Evolutionary conservation across 2,329 filamentous ascomycete genomes (phyloP).

Genomic region (Verticillium longisporum): DNA sequence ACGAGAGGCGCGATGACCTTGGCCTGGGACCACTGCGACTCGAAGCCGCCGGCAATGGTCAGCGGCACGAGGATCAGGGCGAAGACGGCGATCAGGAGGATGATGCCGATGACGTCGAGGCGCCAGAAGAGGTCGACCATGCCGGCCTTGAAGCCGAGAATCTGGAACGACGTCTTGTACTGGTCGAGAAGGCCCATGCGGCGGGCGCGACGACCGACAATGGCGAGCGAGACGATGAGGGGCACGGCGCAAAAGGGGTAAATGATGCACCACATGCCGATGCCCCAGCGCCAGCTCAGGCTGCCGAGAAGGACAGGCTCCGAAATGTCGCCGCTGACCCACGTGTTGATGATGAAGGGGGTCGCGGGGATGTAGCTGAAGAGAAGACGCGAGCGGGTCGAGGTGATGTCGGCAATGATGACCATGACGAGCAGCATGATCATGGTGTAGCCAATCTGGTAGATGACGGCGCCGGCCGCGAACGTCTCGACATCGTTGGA

Average conservation of each 20-base stretch:
- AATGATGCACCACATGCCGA: slow-evolving; percentile 60
- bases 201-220: slow-evolving; percentile 45
- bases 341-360: slow-evolving; percentile 59
- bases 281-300: slow-evolving; percentile 55
- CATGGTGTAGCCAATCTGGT: slow-evolving; percentile 58
- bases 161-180: slow-evolving; percentile 24
- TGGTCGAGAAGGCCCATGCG: slow-evolving; percentile 37
- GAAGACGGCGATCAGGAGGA: slow-evolving; percentile 38
- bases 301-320: slow-evolving; percentile 32
- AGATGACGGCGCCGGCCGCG: slow-evolving; percentile 50
- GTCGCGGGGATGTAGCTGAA: slow-evolving; percentile 57
- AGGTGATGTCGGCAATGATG: slow-evolving; percentile 57
- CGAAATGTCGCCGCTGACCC: slow-evolving; percentile 54
- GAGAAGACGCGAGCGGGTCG: slow-evolving; percentile 53
- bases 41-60: slow-evolving; percentile 36
- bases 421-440: slow-evolving; percentile 57
- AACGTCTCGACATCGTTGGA: slow-evolving; percentile 43
- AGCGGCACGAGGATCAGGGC: slow-evolving; percentile 37
- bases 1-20: slow-evolving; percentile 37
- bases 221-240: slow-evolving; percentile 42
- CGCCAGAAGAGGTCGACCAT: slow-evolving; percentile 36
- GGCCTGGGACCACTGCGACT: slow-evolving; percentile 27
- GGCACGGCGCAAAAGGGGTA: slow-evolving; percentile 46
- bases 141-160: slow-evolving; percentile 23
- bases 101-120: slow-evolving; percentile 36